phyloP scores from a whole-genome alignment of 257 asterid genomes.

The Capsicum baccatum region DNA sequence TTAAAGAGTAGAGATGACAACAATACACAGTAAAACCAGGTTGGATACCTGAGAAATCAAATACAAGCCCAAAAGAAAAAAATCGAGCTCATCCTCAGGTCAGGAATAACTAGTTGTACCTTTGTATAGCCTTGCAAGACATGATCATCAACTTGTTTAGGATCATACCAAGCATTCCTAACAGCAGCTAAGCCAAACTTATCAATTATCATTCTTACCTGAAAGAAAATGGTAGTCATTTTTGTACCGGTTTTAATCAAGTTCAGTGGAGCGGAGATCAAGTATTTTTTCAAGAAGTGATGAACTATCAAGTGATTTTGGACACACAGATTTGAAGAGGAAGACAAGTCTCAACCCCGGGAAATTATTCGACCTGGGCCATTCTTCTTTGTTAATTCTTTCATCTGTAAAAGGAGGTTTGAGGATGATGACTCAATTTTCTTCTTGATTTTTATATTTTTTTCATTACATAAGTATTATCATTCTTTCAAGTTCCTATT shows the following conservation, averaged over 20 bases:
- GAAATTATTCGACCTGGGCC: too few species aligned
- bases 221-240: constrained; percentile 37
- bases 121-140: constrained; percentile 84
- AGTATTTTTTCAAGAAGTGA: background rate
- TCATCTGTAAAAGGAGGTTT: too few species aligned
- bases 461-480: too few species aligned
- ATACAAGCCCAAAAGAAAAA: constrained; percentile 17
- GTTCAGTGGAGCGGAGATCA: background rate
- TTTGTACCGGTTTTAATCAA: constrained; percentile 9
- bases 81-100: background rate
- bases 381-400: too few species aligned
- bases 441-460: too few species aligned
- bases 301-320: too few species aligned
- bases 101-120: constrained; percentile 45
- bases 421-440: too few species aligned
- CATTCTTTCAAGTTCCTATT: too few species aligned
- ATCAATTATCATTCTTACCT: constrained; percentile 74
- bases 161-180: constrained; percentile 80
- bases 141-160: constrained; percentile 78
- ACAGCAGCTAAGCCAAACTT: constrained; percentile 75
- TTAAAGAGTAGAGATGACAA: constrained; percentile 17
- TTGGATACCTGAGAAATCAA: background rate
- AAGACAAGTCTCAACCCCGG: too few species aligned
- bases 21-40: constrained; percentile 3
- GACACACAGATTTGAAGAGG: too few species aligned